Evolutionary conservation across 805 yeast genomes (phyloP), one percentile per base, ranked within the genome.

Genomic region (Kuraishia floccosa): DNA sequence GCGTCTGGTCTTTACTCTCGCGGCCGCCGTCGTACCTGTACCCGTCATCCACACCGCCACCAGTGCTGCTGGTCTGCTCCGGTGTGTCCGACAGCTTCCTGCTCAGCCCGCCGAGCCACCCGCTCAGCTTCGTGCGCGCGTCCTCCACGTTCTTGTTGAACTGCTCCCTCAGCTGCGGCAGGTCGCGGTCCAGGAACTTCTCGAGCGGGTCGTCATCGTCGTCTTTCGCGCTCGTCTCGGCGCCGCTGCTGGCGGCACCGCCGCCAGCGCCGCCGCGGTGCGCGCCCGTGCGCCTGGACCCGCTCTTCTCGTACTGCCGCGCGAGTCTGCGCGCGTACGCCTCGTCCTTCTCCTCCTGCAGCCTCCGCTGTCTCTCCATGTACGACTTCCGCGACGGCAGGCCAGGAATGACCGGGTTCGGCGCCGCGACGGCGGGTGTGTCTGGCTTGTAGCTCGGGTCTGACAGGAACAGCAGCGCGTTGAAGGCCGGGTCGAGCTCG

Each of bases 401-500:
- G 4, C 49, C 48, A 4, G 63, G 60, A n/a, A n/a, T n/a, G n/a
- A n/a, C 41, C 17, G 19, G 34, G 18, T 24, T 36, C 1, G 39
- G 36, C 7, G 39, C 39, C 24, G 39, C 36, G 16, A 54, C 52
- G 8, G 42, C 40, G 18, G 71, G 73, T 28, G 70, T 60, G 37
- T 67, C 71, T 10, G 77, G 73, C 37, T 65, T 65, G 37, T 64
- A 63, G 3, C 63, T 50, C 7, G 89, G 89, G 53, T 87, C 96
- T 12, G 83, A 76, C 33, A 84, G 56, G 42, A 70, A 84, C 36
- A 89, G 60, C 44, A 87, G 60, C 0, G 96, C 96, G 51, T 79
- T 81, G 60, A 89, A 89, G 1, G 96, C 94, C 1, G 82, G 76
- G 43, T 85, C 96, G 27, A 84, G 50, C 29, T 68, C 63, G 18